These are phyloP conservation scores for Sergeia podlipaevii DNA, from an alignment of 208 protist genomes.

Conservation along the genomic window DNA sequence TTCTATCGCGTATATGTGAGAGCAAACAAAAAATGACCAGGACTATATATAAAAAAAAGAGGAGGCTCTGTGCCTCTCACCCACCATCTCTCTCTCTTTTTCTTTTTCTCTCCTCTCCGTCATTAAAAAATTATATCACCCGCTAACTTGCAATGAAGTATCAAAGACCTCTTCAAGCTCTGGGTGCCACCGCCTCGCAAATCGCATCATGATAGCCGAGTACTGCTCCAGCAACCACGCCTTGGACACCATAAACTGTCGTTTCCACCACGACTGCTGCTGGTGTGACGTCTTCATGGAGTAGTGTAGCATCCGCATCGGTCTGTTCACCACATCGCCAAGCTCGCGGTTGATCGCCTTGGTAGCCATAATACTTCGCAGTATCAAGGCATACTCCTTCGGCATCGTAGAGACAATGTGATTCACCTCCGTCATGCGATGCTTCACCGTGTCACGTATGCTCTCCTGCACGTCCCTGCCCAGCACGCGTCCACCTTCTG, in stretches of 20 bases:
- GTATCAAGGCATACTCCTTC: slow-evolving; percentile 83
- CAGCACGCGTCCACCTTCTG: slow-evolving; percentile 21
- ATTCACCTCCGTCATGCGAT: slow-evolving; percentile 80
- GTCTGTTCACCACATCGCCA: slow-evolving; percentile 60
- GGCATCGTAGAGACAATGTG: slow-evolving; percentile 70
- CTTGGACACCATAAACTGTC: slow-evolving; percentile 31
- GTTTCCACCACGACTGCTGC: slow-evolving; percentile 24
- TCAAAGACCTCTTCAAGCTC: slow-evolving; percentile 49
- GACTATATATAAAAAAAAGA: background rate
- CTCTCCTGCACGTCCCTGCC: slow-evolving; percentile 36
- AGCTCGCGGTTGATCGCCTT: slow-evolving; percentile 87
- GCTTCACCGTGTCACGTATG: slow-evolving; percentile 63
- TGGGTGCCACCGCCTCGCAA: slow-evolving; percentile 59
- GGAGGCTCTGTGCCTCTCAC: slow-evolving; percentile 1
- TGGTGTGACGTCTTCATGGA: slow-evolving; percentile 47
- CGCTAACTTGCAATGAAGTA: slow-evolving; percentile 38
- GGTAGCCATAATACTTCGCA: slow-evolving; percentile 85
- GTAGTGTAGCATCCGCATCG: slow-evolving; percentile 79
- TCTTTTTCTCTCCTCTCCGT: background rate
- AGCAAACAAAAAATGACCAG: too few relatives aligned
- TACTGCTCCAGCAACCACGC: slow-evolving; percentile 57
- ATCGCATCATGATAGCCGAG: slow-evolving; percentile 39
- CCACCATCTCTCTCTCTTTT: background rate
- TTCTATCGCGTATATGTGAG: too few relatives aligned
- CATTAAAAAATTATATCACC: slow-evolving; percentile 15